Evolutionary conservation across 2,329 filamentous ascomycete genomes (phyloP).

Genomic region (Calonectria multiphialidica): DNA sequence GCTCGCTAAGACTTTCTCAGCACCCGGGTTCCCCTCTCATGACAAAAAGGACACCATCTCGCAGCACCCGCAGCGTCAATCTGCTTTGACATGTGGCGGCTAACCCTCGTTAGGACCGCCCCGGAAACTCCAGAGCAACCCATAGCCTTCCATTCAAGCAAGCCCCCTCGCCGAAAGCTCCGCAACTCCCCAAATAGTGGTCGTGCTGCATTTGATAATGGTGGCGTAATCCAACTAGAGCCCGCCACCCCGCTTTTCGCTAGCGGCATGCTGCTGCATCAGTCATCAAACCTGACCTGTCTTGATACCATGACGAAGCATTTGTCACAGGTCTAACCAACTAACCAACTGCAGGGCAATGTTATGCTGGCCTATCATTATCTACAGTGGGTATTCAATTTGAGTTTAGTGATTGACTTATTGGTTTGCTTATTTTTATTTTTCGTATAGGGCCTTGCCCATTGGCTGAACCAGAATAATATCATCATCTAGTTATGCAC

Average conservation of each 20-base stretch:
- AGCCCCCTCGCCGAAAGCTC: constrained; percentile 3
- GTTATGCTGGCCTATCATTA: not conserved
- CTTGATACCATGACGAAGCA: constrained; percentile 33
- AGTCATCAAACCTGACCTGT: constrained; percentile 28
- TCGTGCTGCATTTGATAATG: constrained; percentile 38
- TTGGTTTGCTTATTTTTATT: not conserved
- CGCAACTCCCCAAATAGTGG: constrained; percentile 12
- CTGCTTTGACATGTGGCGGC: not conserved
- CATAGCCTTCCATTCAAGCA: constrained; percentile 7
- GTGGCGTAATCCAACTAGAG: constrained; percentile 37
- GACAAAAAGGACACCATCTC: constrained; percentile 14
- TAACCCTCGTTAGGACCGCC: not conserved
- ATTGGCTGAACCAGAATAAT: not conserved
- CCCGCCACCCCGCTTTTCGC: constrained; percentile 35
- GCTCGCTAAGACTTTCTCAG: constrained; percentile 42
- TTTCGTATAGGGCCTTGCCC: not conserved
- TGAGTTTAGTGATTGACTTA: no score
- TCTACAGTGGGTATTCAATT: not conserved
- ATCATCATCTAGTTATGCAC: not conserved
- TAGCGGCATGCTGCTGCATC: constrained; percentile 29
- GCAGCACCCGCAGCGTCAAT: not conserved
- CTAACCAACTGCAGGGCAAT: not conserved
- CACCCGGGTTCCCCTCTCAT: constrained; percentile 34
- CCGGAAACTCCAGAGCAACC: constrained; percentile 3
- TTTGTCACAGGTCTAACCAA: constrained; percentile 16